Percentiles rank a stretch among this genome's conserved stretches.
Conservation (phyloP, 2,329 filamentous ascomycete genomes). For the Mollisia scopiformis region DNA sequence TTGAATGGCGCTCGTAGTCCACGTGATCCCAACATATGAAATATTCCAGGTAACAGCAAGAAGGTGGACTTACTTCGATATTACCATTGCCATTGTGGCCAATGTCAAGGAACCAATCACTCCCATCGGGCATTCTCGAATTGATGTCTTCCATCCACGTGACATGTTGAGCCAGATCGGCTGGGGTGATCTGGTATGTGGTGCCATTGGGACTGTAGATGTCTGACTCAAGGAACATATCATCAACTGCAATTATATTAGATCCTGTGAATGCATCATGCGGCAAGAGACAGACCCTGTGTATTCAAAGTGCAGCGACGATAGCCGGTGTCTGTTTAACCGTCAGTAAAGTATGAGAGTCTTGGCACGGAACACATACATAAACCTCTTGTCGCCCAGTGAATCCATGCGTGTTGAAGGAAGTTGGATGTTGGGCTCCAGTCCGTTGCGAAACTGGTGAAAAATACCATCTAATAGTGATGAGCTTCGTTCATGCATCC, state of each 20-base stretch:
- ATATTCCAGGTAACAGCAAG: too few relatives aligned
- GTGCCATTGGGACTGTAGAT: conserved; percentile 51
- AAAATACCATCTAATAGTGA: conserved; percentile 56
- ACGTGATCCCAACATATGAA: too few relatives aligned
- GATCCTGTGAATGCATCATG: conserved; percentile 6
- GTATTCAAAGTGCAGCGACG: conserved; percentile 30
- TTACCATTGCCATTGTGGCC: conserved; percentile 60
- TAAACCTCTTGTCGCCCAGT: conserved; percentile 62
- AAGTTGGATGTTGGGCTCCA: conserved; percentile 55
- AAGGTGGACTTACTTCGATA: conserved; percentile 43
- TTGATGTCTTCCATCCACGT: conserved; percentile 47
- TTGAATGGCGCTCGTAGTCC: too few relatives aligned
- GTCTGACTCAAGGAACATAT: conserved; percentile 59
- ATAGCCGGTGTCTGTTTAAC: conserved; percentile 29
- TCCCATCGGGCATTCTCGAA: conserved; percentile 52
- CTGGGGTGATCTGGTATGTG: conserved; percentile 51
- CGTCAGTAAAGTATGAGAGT: not conserved
- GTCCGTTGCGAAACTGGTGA: conserved; percentile 51
- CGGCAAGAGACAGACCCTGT: conserved; percentile 22
- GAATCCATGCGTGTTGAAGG: conserved; percentile 64
- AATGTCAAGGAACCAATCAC: conserved; percentile 54
- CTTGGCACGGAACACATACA: conserved; percentile 29
- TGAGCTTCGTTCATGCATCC: not conserved
- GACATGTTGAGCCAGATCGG: conserved; percentile 50
- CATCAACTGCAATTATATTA: conserved; percentile 50